Conservation (phyloP, 371 early-diverging fungal genomes). For the Blakeslea trispora region DNA sequence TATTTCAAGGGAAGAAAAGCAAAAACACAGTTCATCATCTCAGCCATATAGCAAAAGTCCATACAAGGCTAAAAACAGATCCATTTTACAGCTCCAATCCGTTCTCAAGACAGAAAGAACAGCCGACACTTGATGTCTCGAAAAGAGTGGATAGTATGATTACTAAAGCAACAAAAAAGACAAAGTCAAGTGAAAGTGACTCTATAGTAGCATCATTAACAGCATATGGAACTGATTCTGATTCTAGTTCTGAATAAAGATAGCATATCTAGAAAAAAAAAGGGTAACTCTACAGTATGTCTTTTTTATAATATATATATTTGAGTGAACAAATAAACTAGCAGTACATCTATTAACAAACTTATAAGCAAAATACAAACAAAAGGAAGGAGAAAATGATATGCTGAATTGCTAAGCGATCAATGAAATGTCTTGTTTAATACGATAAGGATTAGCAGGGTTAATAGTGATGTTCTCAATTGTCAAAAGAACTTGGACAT, state of each 20-base stretch:
- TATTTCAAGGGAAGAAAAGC: conserved; percentile 29
- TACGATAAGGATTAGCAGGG: conserved; percentile 28
- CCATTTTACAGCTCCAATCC: conserved; percentile 43
- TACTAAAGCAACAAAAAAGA: conserved; percentile 3
- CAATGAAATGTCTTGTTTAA: conserved; percentile 30
- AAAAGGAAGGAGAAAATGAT: not conserved
- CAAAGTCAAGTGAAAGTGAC: not conserved
- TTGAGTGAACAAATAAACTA: no score
- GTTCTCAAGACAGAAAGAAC: conserved; percentile 12
- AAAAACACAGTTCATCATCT: conserved; percentile 14
- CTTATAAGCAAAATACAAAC: no score
- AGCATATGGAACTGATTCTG: conserved; percentile 9
- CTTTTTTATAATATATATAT: not conserved
- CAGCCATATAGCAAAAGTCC: conserved; percentile 29
- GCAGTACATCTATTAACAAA: no score
- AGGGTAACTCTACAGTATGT: no score
- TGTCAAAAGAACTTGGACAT: conserved; percentile 27
- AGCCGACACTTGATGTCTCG: not conserved
- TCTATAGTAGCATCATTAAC: not conserved
- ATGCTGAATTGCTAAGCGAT: conserved; percentile 1
- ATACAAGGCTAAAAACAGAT: conserved; percentile 52
- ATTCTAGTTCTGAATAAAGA: conserved; percentile 18
- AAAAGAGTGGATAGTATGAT: not conserved
- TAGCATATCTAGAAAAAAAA: not conserved
- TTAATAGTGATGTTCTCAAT: conserved; percentile 35